These are phyloP conservation scores for Phialophora expanda DNA, from an alignment of 2,329 filamentous ascomycete genomes.

Conservation along the genomic window DNA sequence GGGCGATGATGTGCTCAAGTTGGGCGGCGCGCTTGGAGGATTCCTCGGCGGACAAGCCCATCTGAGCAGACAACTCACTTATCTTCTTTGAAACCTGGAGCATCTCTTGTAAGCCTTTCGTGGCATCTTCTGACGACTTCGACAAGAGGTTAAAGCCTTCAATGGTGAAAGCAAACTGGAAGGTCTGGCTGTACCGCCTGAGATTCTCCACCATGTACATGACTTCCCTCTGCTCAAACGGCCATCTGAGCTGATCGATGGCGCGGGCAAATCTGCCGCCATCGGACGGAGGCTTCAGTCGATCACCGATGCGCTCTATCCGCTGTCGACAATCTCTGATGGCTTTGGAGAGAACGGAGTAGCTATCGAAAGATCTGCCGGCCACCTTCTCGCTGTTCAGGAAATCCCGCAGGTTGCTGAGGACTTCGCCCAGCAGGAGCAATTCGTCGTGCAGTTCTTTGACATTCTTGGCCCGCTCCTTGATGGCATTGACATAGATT, in stretches of 20 bases:
- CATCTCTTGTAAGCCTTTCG: slow-evolving; percentile 32
- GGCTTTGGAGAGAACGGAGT: slow-evolving; percentile 36
- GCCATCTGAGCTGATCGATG: slow-evolving; percentile 38
- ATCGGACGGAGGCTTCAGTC: slow-evolving; percentile 27
- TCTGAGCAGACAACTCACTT: slow-evolving; percentile 28
- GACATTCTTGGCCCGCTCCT: slow-evolving; percentile 36
- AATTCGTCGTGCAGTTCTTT: slow-evolving; percentile 37
- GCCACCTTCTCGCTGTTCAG: slow-evolving; percentile 28
- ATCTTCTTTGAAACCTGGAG: slow-evolving; percentile 32
- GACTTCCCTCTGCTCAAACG: slow-evolving; percentile 38
- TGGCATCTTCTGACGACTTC: slow-evolving; percentile 32
- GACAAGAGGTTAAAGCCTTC: slow-evolving; percentile 36
- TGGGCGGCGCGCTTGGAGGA: slow-evolving; percentile 24
- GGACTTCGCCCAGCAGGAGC: slow-evolving; percentile 34
- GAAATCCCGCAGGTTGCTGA: slow-evolving; percentile 36
- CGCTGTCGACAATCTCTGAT: slow-evolving; percentile 33
- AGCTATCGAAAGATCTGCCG: slow-evolving; percentile 28
- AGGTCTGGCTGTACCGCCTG: slow-evolving; percentile 34
- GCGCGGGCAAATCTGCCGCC: slow-evolving; percentile 30
- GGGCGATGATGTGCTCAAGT: slow-evolving; percentile 32
- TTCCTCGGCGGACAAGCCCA: slow-evolving; percentile 29
- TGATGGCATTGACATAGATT: slow-evolving; percentile 35
- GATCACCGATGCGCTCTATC: slow-evolving; percentile 38
- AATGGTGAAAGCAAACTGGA: slow-evolving; percentile 36
- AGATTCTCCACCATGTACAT: slow-evolving; percentile 35